Conservation (phyloP, 2,329 filamentous ascomycete species). For the Curvularia spicifera region DNA sequence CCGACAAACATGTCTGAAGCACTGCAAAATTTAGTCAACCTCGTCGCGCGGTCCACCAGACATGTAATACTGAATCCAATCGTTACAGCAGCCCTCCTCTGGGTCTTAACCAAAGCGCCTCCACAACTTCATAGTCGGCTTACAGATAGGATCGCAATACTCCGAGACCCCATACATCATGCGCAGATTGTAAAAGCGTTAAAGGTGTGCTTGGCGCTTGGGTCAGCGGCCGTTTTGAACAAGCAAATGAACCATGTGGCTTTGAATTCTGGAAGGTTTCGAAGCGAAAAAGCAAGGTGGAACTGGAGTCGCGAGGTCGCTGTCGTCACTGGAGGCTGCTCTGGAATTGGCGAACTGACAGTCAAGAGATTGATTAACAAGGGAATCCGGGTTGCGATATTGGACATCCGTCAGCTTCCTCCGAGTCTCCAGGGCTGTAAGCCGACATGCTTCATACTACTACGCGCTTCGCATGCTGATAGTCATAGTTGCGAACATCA, state of each 20-base stretch:
- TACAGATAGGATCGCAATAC: constrained; percentile 22
- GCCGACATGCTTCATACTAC: neutral
- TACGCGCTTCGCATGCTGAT: neutral
- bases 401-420: constrained; percentile 44
- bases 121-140: constrained; percentile 31
- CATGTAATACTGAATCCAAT: constrained; percentile 41
- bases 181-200: constrained; percentile 33
- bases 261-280: constrained; percentile 50
- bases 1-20: constrained; percentile 27
- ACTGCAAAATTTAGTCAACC: constrained; percentile 23
- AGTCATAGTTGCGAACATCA: constrained; percentile 35
- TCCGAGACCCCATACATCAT: constrained; percentile 33
- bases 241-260: constrained; percentile 40
- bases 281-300: constrained; percentile 46
- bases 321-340: constrained; percentile 48
- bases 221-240: constrained; percentile 40
- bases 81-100: constrained; percentile 40
- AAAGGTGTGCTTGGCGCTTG: constrained; percentile 42
- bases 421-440: constrained; percentile 36
- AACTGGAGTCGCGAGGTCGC: constrained; percentile 43
- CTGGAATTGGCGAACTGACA: constrained; percentile 45
- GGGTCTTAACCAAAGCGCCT: constrained; percentile 42
- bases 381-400: constrained; percentile 42
- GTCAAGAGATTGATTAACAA: constrained; percentile 36
- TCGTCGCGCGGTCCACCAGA: constrained; percentile 30